Conservation (phyloP, 1,284 basidiomycete species). For the Laetiporus sulphureus region DNA sequence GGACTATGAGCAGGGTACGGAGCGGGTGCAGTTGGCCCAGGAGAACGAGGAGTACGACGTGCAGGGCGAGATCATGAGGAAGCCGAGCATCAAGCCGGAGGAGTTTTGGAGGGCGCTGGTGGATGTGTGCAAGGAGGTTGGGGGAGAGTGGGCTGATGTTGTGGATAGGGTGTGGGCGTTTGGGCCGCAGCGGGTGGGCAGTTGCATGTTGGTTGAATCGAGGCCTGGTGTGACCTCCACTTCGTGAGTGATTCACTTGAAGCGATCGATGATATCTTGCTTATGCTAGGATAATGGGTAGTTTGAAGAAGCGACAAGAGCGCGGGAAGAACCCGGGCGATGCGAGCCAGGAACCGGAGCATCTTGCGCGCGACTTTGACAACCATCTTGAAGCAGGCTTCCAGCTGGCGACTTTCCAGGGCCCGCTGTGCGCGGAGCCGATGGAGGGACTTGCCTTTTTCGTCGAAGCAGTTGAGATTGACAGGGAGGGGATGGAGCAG, state of each 20-base stretch:
- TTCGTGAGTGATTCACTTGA: slow-evolving; percentile 43
- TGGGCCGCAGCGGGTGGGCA: slow-evolving; percentile 84
- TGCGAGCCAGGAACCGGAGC: slow-evolving; percentile 17
- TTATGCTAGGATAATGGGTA: slow-evolving; percentile 16
- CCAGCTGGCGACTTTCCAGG: slow-evolving; percentile 90
- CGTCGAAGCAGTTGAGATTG: slow-evolving; percentile 70
- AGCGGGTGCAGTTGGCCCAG: slow-evolving; percentile 20
- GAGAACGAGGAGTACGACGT: slow-evolving; percentile 36
- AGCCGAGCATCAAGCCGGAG: slow-evolving; percentile 61
- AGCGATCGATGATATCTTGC: neutral
- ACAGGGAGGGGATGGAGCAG: slow-evolving; percentile 51
- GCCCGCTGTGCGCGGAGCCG: slow-evolving; percentile 93
- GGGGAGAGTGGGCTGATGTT: slow-evolving; percentile 78
- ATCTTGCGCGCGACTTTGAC: slow-evolving; percentile 55
- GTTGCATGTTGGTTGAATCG: slow-evolving; percentile 82
- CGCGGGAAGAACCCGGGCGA: slow-evolving; percentile 28
- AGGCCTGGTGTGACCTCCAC: slow-evolving; percentile 36
- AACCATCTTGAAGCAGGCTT: slow-evolving; percentile 89
- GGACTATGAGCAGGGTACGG: slow-evolving; percentile 38
- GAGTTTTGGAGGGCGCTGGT: slow-evolving; percentile 79
- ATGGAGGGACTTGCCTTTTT: slow-evolving; percentile 92
- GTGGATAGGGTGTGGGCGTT: slow-evolving; percentile 83
- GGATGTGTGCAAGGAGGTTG: slow-evolving; percentile 60
- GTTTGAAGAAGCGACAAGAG: slow-evolving; percentile 43
- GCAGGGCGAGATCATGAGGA: slow-evolving; percentile 52